Percentiles rank a stretch among this genome's conserved stretches.
Conservation (phyloP, 164 flowering plant species). For the Houttuynia cordata region DNA sequence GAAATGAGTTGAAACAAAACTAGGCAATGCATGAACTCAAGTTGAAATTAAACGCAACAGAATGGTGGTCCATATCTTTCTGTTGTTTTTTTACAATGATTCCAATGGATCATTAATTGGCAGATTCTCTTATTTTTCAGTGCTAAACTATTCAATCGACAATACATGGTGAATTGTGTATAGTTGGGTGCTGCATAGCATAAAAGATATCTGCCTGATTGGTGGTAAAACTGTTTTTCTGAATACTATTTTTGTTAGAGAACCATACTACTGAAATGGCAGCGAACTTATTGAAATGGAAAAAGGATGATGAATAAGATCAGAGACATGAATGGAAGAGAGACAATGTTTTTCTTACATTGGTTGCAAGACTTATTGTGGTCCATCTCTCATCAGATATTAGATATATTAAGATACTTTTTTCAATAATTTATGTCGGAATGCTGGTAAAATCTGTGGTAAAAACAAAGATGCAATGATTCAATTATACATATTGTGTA, state of each 20-base stretch:
- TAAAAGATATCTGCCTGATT: neutral
- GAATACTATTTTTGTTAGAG: too few species aligned
- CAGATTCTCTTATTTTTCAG: neutral
- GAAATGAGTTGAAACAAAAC: too few species aligned
- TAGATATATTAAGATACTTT: too few species aligned
- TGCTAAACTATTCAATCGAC: neutral
- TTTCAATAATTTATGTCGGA: too few species aligned
- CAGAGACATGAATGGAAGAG: neutral
- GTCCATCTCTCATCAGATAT: neutral
- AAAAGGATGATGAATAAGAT: neutral
- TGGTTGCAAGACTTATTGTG: neutral
- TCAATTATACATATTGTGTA: too few species aligned
- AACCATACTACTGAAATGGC: too few species aligned
- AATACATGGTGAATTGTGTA: too few species aligned
- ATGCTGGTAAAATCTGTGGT: neutral
- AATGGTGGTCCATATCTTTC: too few species aligned
- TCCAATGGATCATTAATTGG: neutral
- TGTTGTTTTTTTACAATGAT: too few species aligned
- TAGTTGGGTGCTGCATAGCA: neutral
- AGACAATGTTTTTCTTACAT: neutral
- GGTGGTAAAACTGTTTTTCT: too few species aligned
- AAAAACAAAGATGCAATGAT: neutral
- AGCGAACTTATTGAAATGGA: neutral
- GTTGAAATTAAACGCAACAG: too few species aligned
- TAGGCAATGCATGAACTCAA: too few species aligned